A percentile compares a stretch with the other conserved stretches of the same genome.
phyloP scores from a whole-genome alignment of 768 basidiomycete genomes.

The Pluteus cervinus region DNA sequence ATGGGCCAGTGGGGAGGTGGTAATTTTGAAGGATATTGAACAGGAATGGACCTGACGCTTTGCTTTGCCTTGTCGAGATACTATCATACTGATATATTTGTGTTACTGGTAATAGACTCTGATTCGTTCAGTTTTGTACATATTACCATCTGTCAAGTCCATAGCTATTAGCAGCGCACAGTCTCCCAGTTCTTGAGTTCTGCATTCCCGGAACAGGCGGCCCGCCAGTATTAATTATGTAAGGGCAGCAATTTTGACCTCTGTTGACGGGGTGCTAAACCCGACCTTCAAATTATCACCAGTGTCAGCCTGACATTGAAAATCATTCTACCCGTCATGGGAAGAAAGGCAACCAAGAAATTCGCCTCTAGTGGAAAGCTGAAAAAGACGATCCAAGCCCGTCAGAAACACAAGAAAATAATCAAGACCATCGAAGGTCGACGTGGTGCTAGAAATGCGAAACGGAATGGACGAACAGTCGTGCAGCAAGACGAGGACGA shows the following conservation, averaged over 20 bases:
- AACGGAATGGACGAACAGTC: slow-evolving; percentile 25
- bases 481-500: slow-evolving; percentile 29
- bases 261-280: too few relatives aligned
- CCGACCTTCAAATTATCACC: neutral
- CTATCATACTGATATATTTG: too few relatives aligned
- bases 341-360: slow-evolving; percentile 72
- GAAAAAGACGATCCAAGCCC: slow-evolving; percentile 76
- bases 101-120: too few relatives aligned
- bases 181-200: too few relatives aligned
- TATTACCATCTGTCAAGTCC: too few relatives aligned
- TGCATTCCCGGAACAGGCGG: too few relatives aligned
- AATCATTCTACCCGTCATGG: slow-evolving; percentile 20
- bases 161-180: too few relatives aligned
- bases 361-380: slow-evolving; percentile 86
- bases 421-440: slow-evolving; percentile 66
- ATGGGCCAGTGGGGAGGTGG: slow-evolving; percentile 32
- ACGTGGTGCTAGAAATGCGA: slow-evolving; percentile 35
- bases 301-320: neutral
- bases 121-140: too few relatives aligned
- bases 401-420: slow-evolving; percentile 76
- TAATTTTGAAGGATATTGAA: slow-evolving; percentile 5
- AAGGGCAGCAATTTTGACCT: too few relatives aligned
- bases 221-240: too few relatives aligned
- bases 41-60: too few relatives aligned
- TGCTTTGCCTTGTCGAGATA: too few relatives aligned